Base-by-base conservation (phyloP, 2,329 filamentous ascomycete species). In the Myriosclerotinia curreyana region DNA sequence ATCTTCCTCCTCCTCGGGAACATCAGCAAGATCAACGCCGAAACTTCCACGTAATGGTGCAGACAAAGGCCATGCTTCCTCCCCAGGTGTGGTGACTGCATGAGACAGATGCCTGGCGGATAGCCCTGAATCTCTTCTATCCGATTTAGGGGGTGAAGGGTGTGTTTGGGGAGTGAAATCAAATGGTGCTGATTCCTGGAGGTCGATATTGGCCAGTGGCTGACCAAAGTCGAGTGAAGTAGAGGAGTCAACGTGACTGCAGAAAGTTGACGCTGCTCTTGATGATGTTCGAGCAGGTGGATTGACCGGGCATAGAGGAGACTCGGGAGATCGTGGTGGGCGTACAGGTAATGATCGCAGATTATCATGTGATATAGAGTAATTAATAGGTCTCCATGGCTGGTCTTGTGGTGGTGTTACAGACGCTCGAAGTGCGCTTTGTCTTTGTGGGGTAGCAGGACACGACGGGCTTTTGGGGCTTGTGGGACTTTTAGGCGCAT, bases 1-100 rank as follows among this genome's bases (percentile, higher is more conserved):
- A 8, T 42, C 1, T 8, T 79, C 78, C 42, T 88, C 85, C 70
- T 88, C 85, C 71, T 88, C 85, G 0, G 85, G 83, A 5, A 88
- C 85, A 69, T 86, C 82, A 7, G 84, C 79, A 22, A 88, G 76
- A 25, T 79, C 75, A 15, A 72, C 64, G 6, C 60, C 65, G 65
- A 71, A 71, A 36, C 55, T 68, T 17, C 69, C 71, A 44, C 59
- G 48, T 9, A 66, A 63, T 7, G 70, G 68, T 34, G 66, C 59
- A 9, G 68, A 74, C 59, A 85, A 71, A 1, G 79, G 79, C 79
- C 79, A 81, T 11, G 79, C 77, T 20, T 74, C 75, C 44, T 80
- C 77, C 55, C 78, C 75, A 72, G 77, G 70, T 28, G 77, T 79
- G 28, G 79, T 77, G 46, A 80, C 72, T 31, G 79, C 77, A 68